Conservation (phyloP, 352 stramenopile species). For the Globisporangium abappressorium region DNA sequence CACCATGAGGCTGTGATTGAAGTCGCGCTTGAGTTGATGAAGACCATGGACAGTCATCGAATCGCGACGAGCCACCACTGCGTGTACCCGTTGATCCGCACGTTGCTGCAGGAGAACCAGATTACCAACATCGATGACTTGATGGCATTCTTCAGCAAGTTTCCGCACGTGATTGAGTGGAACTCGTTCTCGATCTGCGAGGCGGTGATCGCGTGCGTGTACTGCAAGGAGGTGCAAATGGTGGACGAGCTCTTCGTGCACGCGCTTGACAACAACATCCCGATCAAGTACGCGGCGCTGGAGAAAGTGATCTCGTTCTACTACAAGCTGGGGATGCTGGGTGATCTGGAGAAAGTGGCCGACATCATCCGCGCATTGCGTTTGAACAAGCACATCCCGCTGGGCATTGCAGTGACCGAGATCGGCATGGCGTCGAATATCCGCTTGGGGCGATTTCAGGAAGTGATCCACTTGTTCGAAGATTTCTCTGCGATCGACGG, state of each 20-base stretch:
- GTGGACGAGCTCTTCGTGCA: constrained; percentile 62
- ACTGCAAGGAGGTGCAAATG: constrained; percentile 41
- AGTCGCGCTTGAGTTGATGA: constrained; percentile 30
- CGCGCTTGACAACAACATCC: constrained; percentile 56
- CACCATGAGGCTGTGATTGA: constrained; percentile 23
- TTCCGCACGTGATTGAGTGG: constrained; percentile 49
- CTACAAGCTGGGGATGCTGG: constrained; percentile 59
- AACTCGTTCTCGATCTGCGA: constrained; percentile 69
- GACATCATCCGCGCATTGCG: constrained; percentile 63
- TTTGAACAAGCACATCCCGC: constrained; percentile 70
- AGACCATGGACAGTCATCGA: constrained; percentile 56
- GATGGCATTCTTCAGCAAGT: constrained; percentile 45
- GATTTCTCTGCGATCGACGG: constrained; percentile 65
- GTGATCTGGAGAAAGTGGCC: constrained; percentile 56
- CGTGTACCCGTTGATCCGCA: constrained; percentile 42
- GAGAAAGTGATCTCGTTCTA: constrained; percentile 72
- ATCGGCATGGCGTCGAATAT: constrained; percentile 72
- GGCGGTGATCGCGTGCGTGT: constrained; percentile 52
- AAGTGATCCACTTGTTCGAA: constrained; percentile 71
- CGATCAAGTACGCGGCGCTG: constrained; percentile 75
- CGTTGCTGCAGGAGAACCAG: constrained; percentile 30
- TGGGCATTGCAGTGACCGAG: constrained; percentile 70
- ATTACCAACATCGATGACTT: constrained; percentile 35
- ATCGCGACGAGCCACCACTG: constrained; percentile 48
- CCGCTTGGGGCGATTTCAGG: constrained; percentile 49